These are phyloP conservation scores for Margaritispora aquatica DNA, from an alignment of 495 filamentous ascomycete species.

Conservation along the genomic window DNA sequence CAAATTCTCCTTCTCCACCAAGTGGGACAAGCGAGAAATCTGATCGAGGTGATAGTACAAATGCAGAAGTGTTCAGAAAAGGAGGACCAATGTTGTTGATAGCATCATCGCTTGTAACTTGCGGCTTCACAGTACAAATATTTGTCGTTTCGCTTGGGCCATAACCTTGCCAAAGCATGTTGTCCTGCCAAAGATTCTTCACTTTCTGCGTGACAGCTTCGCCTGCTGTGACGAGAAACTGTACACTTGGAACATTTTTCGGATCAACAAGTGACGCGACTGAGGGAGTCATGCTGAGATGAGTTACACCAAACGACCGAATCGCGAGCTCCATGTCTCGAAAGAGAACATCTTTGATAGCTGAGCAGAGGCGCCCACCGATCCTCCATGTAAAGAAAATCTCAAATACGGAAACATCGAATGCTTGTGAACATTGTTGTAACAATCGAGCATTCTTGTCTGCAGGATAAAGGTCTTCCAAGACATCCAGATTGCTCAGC, in stretches of 20 bases:
- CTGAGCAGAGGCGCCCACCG: constrained; percentile 68
- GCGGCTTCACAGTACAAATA: constrained; percentile 58
- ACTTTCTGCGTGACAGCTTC: constrained; percentile 65
- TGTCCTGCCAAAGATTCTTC: constrained; percentile 56
- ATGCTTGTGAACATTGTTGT: constrained; percentile 68
- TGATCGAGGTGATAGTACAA: constrained; percentile 50
- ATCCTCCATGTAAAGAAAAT: constrained; percentile 71
- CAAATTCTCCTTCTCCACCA: constrained; percentile 73
- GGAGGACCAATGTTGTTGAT: constrained; percentile 58
- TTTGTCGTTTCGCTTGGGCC: constrained; percentile 69
- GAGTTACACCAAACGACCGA: constrained; percentile 53
- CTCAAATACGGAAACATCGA: constrained; percentile 76
- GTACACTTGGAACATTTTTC: constrained; percentile 52
- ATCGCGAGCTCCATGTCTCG: constrained; percentile 56
- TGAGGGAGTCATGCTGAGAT: constrained; percentile 72
- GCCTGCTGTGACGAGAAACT: constrained; percentile 64
- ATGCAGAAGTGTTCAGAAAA: constrained; percentile 63
- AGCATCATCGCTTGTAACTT: constrained; percentile 33
- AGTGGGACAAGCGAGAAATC: constrained; percentile 44
- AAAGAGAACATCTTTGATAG: constrained; percentile 56
- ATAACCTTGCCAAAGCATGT: constrained; percentile 64
- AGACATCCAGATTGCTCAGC: constrained; percentile 56
- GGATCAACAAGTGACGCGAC: constrained; percentile 64
- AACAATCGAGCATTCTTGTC: constrained; percentile 45
- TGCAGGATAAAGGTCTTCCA: constrained; percentile 54